These are phyloP conservation scores for Vaccinium darrowii DNA, from an alignment of 148 eudicot species.

Conservation along the genomic window DNA sequence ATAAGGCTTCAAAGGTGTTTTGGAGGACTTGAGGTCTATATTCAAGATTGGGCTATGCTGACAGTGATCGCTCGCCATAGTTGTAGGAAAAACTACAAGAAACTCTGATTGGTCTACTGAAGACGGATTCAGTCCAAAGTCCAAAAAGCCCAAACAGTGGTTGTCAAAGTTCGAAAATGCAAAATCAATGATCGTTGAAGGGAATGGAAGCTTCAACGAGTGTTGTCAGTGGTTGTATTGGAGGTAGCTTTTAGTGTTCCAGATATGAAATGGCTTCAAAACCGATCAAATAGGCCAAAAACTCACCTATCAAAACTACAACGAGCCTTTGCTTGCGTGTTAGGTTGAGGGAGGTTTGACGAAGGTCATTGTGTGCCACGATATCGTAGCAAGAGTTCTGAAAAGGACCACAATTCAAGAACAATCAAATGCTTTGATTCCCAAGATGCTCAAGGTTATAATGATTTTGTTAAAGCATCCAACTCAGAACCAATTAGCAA, in stretches of 20 bases:
- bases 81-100: not conserved
- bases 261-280: not conserved
- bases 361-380: not conserved
- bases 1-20: not conserved
- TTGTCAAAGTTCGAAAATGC: not conserved
- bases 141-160: not conserved
- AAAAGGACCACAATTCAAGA: not conserved
- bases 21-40: not conserved
- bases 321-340: not conserved
- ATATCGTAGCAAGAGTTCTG: not conserved
- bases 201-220: not conserved
- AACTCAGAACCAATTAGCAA: too few relatives aligned
- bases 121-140: not conserved
- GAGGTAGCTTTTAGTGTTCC: not conserved
- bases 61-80: not conserved
- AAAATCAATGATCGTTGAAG: not conserved
- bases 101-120: not conserved
- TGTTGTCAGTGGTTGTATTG: not conserved
- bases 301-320: not conserved
- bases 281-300: not conserved
- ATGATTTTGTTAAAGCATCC: not conserved
- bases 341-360: not conserved
- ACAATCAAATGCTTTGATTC: not conserved
- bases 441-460: not conserved
- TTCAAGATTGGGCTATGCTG: not conserved